Conservation (phyloP, 805 yeast species). For the Suhomyces faveliae region DNA sequence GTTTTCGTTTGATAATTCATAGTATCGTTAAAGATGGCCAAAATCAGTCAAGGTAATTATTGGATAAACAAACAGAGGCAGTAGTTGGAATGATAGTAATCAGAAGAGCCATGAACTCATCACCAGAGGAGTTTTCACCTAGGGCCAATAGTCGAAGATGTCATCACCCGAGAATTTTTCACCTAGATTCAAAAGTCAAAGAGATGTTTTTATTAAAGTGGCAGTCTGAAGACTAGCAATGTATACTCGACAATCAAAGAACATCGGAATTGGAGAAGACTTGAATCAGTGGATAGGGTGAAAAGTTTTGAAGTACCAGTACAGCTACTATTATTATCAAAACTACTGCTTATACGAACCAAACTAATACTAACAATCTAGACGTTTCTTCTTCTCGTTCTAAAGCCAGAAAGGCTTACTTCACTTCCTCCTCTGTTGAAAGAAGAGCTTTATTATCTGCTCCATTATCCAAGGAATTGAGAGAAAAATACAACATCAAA, state of each 20-base stretch:
- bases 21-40: slow-evolving; percentile 49
- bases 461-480: slow-evolving; percentile 98
- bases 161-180: neutral
- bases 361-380: slow-evolving; percentile 37
- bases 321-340: neutral
- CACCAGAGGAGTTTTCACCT: neutral
- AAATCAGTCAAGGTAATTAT: slow-evolving; percentile 59
- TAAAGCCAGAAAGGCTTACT: slow-evolving; percentile 99
- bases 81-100: neutral
- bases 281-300: neutral
- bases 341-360: neutral
- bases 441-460: slow-evolving; percentile 96
- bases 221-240: neutral
- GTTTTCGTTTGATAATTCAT: slow-evolving; percentile 2
- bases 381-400: slow-evolving; percentile 99
- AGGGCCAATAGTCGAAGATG: neutral
- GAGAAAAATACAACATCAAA: slow-evolving; percentile 94
- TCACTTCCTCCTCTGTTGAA: slow-evolving; percentile 94
- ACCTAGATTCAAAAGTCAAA: neutral
- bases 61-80: slow-evolving; percentile 2
- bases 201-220: neutral
- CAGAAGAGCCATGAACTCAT: neutral
- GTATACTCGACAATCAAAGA: too few relatives aligned
- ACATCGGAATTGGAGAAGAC: neutral
- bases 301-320: neutral